Percentiles rank a stretch among this genome's conserved stretches.
phyloP scores from a whole-genome alignment of 2,329 filamentous ascomycete genomes.

The Dactylellina parvicollis region DNA sequence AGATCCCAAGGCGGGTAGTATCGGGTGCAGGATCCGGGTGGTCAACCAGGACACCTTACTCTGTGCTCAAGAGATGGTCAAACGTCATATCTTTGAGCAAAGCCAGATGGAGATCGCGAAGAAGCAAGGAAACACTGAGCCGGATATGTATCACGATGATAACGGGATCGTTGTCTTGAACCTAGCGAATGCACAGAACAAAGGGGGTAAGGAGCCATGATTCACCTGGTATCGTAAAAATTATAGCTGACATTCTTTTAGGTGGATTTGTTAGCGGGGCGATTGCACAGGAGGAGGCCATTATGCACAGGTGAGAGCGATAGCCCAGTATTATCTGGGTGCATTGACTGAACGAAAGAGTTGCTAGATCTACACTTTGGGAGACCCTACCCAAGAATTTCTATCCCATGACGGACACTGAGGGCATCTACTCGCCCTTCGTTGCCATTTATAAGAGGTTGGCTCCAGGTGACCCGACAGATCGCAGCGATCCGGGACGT shows the following conservation, averaged over 20 bases:
- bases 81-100: constrained; percentile 55
- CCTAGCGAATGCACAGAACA: constrained; percentile 69
- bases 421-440: constrained; percentile 70
- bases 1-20: constrained; percentile 58
- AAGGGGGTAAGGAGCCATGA: constrained; percentile 63
- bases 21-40: constrained; percentile 63
- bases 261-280: constrained; percentile 71
- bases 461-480: constrained; percentile 6
- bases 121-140: constrained; percentile 40
- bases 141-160: constrained; percentile 57
- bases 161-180: constrained; percentile 71
- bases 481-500: not conserved
- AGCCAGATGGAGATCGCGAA: constrained; percentile 56
- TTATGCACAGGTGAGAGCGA: constrained; percentile 68
- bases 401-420: constrained; percentile 67
- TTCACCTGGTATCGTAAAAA: not conserved
- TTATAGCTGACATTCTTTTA: not conserved
- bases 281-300: constrained; percentile 74
- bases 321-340: constrained; percentile 63
- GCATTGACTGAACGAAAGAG: constrained; percentile 13
- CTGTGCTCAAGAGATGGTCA: constrained; percentile 64
- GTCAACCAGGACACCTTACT: constrained; percentile 70
- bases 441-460: constrained; percentile 69
- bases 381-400: constrained; percentile 64
- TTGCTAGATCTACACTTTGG: constrained; percentile 63